Evolutionary conservation across 768 basidiomycete genomes (phyloP).

Genomic region (Boletus patriciae): DNA sequence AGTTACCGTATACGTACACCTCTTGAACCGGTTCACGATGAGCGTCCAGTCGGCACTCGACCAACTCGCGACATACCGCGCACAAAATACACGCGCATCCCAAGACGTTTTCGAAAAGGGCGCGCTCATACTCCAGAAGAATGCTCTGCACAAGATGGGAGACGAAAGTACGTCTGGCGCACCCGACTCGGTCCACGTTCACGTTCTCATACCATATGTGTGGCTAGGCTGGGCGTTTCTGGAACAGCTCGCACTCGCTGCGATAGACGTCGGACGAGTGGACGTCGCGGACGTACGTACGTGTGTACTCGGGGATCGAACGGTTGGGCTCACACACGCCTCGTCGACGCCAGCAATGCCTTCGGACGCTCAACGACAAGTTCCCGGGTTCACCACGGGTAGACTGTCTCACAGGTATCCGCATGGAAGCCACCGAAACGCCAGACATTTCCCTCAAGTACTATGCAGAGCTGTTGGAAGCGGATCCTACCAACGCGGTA

Average conservation of each 20-base stretch:
- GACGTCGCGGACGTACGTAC: slow-evolving; percentile 72
- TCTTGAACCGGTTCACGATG: slow-evolving; percentile 31
- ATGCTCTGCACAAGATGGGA: slow-evolving; percentile 44
- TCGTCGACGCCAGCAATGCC: slow-evolving; percentile 30
- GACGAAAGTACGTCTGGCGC: slow-evolving; percentile 50
- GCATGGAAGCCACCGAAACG: slow-evolving; percentile 68
- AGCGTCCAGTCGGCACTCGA: slow-evolving; percentile 50
- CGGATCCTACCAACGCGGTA: slow-evolving; percentile 71
- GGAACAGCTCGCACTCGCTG: slow-evolving; percentile 77
- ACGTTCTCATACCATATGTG: background rate
- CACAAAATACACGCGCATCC: slow-evolving; percentile 51
- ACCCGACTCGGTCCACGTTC: no score
- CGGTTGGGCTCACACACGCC: slow-evolving; percentile 4
- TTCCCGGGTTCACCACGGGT: slow-evolving; percentile 83
- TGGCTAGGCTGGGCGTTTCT: slow-evolving; percentile 71
- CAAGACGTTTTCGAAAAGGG: slow-evolving; percentile 62
- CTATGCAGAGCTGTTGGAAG: slow-evolving; percentile 60
- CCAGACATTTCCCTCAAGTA: slow-evolving; percentile 57
- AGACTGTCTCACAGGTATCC: slow-evolving; percentile 72
- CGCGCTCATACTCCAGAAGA: slow-evolving; percentile 47
- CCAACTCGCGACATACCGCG: slow-evolving; percentile 53
- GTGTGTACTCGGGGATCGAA: background rate
- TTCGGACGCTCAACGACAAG: slow-evolving; percentile 57
- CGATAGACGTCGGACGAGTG: slow-evolving; percentile 70
- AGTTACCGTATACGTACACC: no score